Base-by-base conservation (phyloP, 805 yeast genomes). In the Suhomyces prunicola region DNA sequence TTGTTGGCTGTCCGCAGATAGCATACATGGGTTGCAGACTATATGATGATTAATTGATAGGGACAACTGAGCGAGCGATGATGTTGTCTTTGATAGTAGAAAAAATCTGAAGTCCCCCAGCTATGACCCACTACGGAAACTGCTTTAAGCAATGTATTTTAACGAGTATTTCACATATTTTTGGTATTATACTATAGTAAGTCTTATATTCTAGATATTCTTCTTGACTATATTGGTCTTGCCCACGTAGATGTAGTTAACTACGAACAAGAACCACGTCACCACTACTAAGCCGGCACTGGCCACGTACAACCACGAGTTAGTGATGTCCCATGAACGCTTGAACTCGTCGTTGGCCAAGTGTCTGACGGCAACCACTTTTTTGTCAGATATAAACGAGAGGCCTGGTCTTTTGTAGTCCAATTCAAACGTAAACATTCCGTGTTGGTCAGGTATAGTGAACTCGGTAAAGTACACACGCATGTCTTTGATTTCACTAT, bases 261-360 rank as follows among this genome's bases (percentile, higher is more conserved):
- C 69, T n/a, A 89, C 83, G 67, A 94, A 93, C 26, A 83, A 58
- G 46, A 90, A 65, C 96, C 97, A 94, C 0, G 87, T 88, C 24
- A 72, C 62, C 29, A 86, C 83, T 22, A 96, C 97, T 33, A 85
- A 72, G 3, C 70, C 71, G 13, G 92, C 85, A 47, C 91, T 80
- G 22, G 88, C 78, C 56, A 93, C 71, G 68, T 94, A 94, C 49
- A 92, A 90, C 96, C 97, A 90, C 1, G 97, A 82, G 70, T 92
- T 92, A 27, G 96, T 78, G 63, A 94, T 93, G 55, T 88, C 89
- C 93, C 94, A 94, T 44, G 96, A 86, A 71, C 98, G 83, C 56
- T 87, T 85, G 76, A 85, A 94, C 74, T 96, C 99, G 67, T 94
- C 96, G 69, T 92, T 93, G 54, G 98, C 97, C 63, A 89, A 80